A percentile compares a stretch with the other conserved stretches of the same genome.
phyloP scores from a whole-genome alignment of 352 stramenopile genomes.

The Pythium brachiatum region DNA sequence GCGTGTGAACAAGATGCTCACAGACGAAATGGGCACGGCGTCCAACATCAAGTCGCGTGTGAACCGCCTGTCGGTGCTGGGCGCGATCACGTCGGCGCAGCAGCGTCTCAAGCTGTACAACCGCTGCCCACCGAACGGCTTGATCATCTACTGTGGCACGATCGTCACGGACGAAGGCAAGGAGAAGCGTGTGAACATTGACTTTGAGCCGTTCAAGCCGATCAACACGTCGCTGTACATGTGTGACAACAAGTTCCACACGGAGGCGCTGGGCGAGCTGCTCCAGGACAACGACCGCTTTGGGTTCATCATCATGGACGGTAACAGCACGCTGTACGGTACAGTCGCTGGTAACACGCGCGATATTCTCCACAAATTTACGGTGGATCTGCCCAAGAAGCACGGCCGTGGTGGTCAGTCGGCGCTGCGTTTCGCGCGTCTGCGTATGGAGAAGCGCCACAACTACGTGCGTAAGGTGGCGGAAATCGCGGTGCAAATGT shows the following conservation, averaged over 20 bases:
- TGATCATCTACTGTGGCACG: constrained; percentile 99
- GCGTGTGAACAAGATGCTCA: constrained; percentile 97
- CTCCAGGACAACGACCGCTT: constrained; percentile 99
- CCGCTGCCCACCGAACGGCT: constrained; percentile 95
- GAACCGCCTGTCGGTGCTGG: constrained; percentile 97
- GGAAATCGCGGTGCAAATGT: constrained; percentile 97
- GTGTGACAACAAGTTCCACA: constrained; percentile 99
- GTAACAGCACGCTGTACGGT: constrained; percentile 98
- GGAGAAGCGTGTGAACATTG: constrained; percentile 99
- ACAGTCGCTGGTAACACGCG: constrained; percentile 94
- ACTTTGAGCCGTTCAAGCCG: constrained; percentile 99
- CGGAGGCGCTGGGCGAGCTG: constrained; percentile 97
- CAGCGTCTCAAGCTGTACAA: constrained; percentile 99
- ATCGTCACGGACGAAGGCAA: constrained; percentile 99
- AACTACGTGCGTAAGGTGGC: constrained; percentile 99
- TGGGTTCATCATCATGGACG: constrained; percentile 99
- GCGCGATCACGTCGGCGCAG: constrained; percentile 99
- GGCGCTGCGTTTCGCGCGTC: constrained; percentile 98
- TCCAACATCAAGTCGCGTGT: constrained; percentile 99
- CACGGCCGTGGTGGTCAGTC: constrained; percentile 99
- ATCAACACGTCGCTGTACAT: constrained; percentile 99
- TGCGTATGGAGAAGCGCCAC: constrained; percentile 99
- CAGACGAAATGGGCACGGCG: constrained; percentile 98
- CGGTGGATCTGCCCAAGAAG: constrained; percentile 99
- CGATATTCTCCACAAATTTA: constrained; percentile 95